Evolutionary conservation across 2,329 filamentous ascomycete genomes (phyloP).

Genomic region (Harringtonia aguacate): DNA sequence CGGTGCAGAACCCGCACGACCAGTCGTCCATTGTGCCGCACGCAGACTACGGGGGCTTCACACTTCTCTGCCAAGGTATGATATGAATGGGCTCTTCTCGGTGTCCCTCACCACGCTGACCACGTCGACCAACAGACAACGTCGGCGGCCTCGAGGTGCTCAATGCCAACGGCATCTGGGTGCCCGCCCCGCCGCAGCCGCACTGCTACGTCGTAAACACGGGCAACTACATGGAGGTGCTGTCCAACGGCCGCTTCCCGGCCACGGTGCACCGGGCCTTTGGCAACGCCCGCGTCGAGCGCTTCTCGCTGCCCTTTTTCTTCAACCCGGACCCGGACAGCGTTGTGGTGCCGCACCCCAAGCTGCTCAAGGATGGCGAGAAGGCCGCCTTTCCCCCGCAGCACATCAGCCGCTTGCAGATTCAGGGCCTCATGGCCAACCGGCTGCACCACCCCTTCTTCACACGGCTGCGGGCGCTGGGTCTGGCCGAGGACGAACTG

Average conservation of each 20-base stretch:
- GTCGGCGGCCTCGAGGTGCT: constrained; percentile 30
- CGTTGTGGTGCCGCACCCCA: neutral
- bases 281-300: constrained; percentile 26
- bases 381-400: neutral
- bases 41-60: constrained; percentile 19
- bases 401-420: neutral
- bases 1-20: neutral
- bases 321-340: constrained; percentile 31
- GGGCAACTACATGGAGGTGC: constrained; percentile 38
- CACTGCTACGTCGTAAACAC: constrained; percentile 40
- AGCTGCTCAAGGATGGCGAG: neutral
- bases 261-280: constrained; percentile 37
- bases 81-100: neutral
- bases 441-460: constrained; percentile 1
- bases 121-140: no score
- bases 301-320: constrained; percentile 46
- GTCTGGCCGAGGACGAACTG: neutral
- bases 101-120: neutral
- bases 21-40: neutral
- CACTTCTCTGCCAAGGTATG: constrained; percentile 31
- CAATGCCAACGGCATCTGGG: constrained; percentile 30
- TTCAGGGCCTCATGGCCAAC: neutral
- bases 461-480: neutral
- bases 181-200: constrained; percentile 28
- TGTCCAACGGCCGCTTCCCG: constrained; percentile 38